Evolutionary conservation across 1,284 basidiomycete genomes (phyloP).

Genomic region (Melampsora larici-populina): DNA sequence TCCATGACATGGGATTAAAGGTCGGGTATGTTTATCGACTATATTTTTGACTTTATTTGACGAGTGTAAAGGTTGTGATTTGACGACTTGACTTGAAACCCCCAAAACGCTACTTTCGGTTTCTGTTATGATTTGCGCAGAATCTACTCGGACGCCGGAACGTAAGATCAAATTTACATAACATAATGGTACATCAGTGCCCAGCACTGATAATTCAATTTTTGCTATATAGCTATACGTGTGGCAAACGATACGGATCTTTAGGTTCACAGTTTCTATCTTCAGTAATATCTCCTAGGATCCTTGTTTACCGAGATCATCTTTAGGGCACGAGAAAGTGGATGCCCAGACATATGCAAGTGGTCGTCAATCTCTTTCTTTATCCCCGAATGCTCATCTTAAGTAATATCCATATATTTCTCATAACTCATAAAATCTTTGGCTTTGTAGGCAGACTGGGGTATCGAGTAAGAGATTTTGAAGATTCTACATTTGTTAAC

Average conservation of each 20-base stretch:
- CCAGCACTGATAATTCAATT: not conserved
- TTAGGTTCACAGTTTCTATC: slow-evolving; percentile 50
- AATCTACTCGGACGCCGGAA: slow-evolving; percentile 60
- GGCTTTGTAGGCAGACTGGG: slow-evolving; percentile 56
- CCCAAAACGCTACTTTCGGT: not conserved
- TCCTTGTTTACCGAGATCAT: slow-evolving; percentile 20
- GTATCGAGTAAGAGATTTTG: slow-evolving; percentile 54
- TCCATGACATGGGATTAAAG: slow-evolving; percentile 58
- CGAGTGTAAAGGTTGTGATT: not conserved
- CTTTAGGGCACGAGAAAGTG: slow-evolving; percentile 54
- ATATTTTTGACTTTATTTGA: not conserved
- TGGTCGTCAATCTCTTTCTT: not conserved
- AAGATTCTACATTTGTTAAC: not conserved
- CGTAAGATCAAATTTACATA: slow-evolving; percentile 41
- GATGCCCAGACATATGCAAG: slow-evolving; percentile 55
- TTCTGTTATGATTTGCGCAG: slow-evolving; percentile 50
- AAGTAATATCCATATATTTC: not conserved
- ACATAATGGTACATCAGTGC: not conserved
- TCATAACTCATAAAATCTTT: slow-evolving; percentile 45
- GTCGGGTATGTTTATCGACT: slow-evolving; percentile 43
- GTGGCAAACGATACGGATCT: slow-evolving; percentile 57
- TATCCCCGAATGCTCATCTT: not conserved
- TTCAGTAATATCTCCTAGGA: too few relatives aligned
- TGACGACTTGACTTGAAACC: not conserved
- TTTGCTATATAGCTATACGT: slow-evolving; percentile 52